Base-by-base conservation (phyloP, 345 rosid species). In the Syzygium grande region DNA sequence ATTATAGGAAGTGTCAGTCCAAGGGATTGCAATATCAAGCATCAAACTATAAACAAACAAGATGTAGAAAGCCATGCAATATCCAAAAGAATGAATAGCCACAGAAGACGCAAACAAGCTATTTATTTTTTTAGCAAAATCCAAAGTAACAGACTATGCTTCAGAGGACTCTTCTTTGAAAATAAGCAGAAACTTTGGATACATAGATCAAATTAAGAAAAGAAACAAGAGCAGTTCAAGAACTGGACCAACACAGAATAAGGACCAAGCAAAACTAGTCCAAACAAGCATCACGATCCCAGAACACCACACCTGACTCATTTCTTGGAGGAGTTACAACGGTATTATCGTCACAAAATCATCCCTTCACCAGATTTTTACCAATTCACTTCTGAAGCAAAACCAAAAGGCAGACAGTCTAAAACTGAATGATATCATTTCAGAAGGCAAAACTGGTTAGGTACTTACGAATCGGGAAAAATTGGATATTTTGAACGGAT, bases 381-480 rank as follows among this genome's bases (percentile, higher is more conserved):
- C 46, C 80, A 17, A 19, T 9, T 38, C 80, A 73, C 25, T 73
- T 73, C 80, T 19, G 12, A 73, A 25, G 80, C 80, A 73, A 73
- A 73, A 73, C 80, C 86, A 54, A 54, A 49, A 53, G 63, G 86
- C 56, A 85, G 61, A n/a, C 23, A 85, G 46, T 52, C 86, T 68
- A 68, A 68, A 68, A 68, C 25, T 1, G 25, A 41, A 73, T 38
- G 49, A 73, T 4, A 73, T 9, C 49, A 73, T 34, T 73, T 73
- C 80, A 19, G 25, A 73, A 5, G 4, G 25, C 80, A 73, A 15
- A 27, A 78, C 30, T 53, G 29, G 29, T 14, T 46, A 8, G 41
- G 38, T 38, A 94, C 99, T 98, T 94, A 98, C 99, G 92, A 95
- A 98, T 91, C 92, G 90, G 86, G 96, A 93, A 88, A 90, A 88